Evolutionary conservation across 2,329 filamentous ascomycete species (phyloP).

Genomic region (Clathrospora elynae): DNA sequence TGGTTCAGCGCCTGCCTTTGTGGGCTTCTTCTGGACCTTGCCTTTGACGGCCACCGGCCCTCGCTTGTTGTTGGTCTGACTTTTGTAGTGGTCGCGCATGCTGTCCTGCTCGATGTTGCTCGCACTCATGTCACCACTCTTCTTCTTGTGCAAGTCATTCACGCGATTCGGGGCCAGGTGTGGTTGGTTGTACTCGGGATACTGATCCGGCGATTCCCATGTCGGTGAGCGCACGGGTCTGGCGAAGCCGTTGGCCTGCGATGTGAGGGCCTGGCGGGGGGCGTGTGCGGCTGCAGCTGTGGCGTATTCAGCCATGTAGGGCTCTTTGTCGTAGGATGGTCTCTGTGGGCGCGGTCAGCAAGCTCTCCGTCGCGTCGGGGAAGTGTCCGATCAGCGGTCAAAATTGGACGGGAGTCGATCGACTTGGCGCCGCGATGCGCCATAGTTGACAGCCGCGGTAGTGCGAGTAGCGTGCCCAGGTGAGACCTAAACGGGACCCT

Average conservation of each 20-base stretch:
- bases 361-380: slow-evolving; percentile 3
- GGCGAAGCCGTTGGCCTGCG: slow-evolving; percentile 43
- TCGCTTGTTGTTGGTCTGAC: slow-evolving; percentile 23
- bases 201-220: slow-evolving; percentile 37
- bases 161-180: slow-evolving; percentile 45
- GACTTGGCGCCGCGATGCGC: slow-evolving; percentile 30
- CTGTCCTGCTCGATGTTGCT: slow-evolving; percentile 54
- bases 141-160: slow-evolving; percentile 47
- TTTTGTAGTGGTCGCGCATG: slow-evolving; percentile 53
- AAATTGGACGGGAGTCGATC: slow-evolving; percentile 2
- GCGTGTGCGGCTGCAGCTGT: slow-evolving; percentile 30
- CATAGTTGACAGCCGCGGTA: slow-evolving; percentile 29
- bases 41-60: slow-evolving; percentile 22
- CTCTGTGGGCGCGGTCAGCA: slow-evolving; percentile 39
- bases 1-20: slow-evolving; percentile 23
- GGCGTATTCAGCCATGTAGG: slow-evolving; percentile 45
- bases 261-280: slow-evolving; percentile 41
- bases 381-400: slow-evolving; percentile 1
- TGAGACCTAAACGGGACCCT: slow-evolving; percentile 9
- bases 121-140: slow-evolving; percentile 51
- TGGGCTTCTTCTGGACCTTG: slow-evolving; percentile 38
- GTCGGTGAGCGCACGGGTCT: slow-evolving; percentile 40
- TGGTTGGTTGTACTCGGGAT: slow-evolving; percentile 29
- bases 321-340: slow-evolving; percentile 36
- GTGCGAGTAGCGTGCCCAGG: slow-evolving; percentile 21